Base-by-base conservation (phyloP, 1,139 yeast genomes). In the Taiozyma onychis region DNA sequence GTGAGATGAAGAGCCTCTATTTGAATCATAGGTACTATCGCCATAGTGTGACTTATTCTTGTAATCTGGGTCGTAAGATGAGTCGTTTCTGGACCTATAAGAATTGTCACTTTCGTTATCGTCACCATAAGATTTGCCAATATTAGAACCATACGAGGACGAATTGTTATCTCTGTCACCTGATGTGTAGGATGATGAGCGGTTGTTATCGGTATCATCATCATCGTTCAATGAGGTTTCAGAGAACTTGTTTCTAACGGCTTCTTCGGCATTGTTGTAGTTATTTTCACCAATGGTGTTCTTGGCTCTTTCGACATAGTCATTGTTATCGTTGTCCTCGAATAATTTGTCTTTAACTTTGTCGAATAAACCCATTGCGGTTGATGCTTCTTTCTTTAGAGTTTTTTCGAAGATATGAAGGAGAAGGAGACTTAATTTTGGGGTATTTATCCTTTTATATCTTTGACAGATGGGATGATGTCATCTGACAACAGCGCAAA, bases 311-410 rank as follows among this genome's bases (percentile, higher is more conserved):
- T 53, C 48, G 28, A 64, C 54, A 39, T 52, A 54, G 46, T 63
- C 65, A 32, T 48, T 48, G 50, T 53, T 46, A 39, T 45, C 34
- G 44, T 53, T 34, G 21, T 50, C 50, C 44, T 44, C 44, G 44
- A 18, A 48, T 21, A 10, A 32, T 28, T 46, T 41, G 41, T 54
- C 55, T 47, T 56, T 64, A 27, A 65, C 64, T 48, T 56, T 63
- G 52, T 66, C 69, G 48, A 66, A 61, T 37, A 68, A 58, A 44
- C 70, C 70, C 71, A 68, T 68, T 54, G 39, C 60, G 44, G 30
- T n/a, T 32, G 18, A 32, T 32, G 16, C 6, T 32, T 30, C n/a
- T 13, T 30, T 4, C 34, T 11, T 30, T 16, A 10, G 30, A 27
- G 13, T 27, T 14, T 6, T 35, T 16, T n/a, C 11, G n/a, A n/a